Evolutionary conservation across 768 basidiomycete species (phyloP).

Genomic region (Mycena kentingensis): DNA sequence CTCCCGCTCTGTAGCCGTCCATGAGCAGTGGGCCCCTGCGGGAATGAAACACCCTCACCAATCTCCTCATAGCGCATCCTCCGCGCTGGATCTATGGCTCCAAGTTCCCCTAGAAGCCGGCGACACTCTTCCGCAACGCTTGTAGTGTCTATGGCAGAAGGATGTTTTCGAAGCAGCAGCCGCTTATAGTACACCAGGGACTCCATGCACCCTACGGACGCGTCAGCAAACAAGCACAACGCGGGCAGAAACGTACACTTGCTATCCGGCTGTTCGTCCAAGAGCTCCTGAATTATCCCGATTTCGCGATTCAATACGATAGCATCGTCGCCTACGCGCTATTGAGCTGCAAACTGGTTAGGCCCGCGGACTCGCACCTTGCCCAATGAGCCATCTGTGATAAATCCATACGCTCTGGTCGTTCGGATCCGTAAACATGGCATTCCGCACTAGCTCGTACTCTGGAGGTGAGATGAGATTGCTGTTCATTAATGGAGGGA

Average conservation of each 20-base stretch:
- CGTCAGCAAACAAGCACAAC: slow-evolving; percentile 10
- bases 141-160: slow-evolving; percentile 33
- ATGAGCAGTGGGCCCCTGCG: not conserved
- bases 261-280: slow-evolving; percentile 88
- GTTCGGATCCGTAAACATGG: slow-evolving; percentile 93
- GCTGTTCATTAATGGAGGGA: not conserved
- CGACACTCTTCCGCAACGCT: slow-evolving; percentile 48
- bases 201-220: slow-evolving; percentile 84
- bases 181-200: slow-evolving; percentile 83
- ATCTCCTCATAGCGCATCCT: slow-evolving; percentile 69
- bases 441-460: slow-evolving; percentile 89
- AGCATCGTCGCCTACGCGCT: slow-evolving; percentile 55
- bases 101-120: slow-evolving; percentile 55
- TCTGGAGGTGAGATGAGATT: slow-evolving; percentile 49
- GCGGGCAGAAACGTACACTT: slow-evolving; percentile 77
- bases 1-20: slow-evolving; percentile 12
- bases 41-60: slow-evolving; percentile 38
- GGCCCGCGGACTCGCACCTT: slow-evolving; percentile 44
- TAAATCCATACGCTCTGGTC: slow-evolving; percentile 99
- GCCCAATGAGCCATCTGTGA: slow-evolving; percentile 93
- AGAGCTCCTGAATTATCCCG: slow-evolving; percentile 72
- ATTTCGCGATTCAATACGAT: slow-evolving; percentile 74
- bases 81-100: slow-evolving; percentile 66
- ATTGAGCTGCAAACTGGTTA: slow-evolving; percentile 2
- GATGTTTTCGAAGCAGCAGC: slow-evolving; percentile 58